Evolutionary conservation across 805 yeast species (phyloP).

Genomic region (Zygosaccharomyces siamensis): DNA sequence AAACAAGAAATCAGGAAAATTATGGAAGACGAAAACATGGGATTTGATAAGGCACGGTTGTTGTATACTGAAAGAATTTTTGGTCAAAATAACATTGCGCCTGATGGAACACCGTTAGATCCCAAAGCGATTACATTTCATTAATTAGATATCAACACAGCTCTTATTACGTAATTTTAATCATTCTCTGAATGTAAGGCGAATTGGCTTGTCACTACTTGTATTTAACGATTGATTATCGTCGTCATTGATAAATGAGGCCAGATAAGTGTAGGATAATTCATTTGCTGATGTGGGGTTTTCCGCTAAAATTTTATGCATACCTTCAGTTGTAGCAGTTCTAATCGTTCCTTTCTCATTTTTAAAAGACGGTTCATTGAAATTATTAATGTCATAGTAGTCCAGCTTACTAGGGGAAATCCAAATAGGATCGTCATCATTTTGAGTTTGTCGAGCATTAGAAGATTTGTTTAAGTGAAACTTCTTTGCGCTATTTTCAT

Average conservation of each 20-base stretch:
- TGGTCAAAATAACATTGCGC: conserved; percentile 49
- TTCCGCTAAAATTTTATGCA: neutral
- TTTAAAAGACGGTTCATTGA: conserved; percentile 1
- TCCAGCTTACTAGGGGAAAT: conserved; percentile 33
- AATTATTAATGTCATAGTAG: conserved; percentile 18
- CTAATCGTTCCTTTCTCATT: neutral
- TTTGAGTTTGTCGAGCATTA: neutral
- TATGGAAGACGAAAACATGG: conserved; percentile 47
- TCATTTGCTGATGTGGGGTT: conserved; percentile 8
- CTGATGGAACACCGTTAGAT: conserved; percentile 64
- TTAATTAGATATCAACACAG: neutral
- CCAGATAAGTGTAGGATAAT: conserved; percentile 42
- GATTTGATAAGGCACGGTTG: conserved; percentile 68
- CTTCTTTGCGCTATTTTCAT: neutral
- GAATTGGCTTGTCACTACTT: conserved; percentile 21
- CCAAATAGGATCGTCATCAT: conserved; percentile 33
- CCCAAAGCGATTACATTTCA: conserved; percentile 54
- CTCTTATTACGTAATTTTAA: neutral
- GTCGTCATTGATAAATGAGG: conserved; percentile 26
- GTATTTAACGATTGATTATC: conserved; percentile 10
- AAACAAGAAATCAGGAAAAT: conserved; percentile 47
- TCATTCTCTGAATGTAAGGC: conserved; percentile 15
- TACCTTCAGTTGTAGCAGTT: neutral
- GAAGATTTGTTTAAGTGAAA: neutral
- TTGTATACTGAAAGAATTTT: conserved; percentile 45